Conservation (phyloP, 345 rosid genomes). For the Dimocarpus longan region DNA sequence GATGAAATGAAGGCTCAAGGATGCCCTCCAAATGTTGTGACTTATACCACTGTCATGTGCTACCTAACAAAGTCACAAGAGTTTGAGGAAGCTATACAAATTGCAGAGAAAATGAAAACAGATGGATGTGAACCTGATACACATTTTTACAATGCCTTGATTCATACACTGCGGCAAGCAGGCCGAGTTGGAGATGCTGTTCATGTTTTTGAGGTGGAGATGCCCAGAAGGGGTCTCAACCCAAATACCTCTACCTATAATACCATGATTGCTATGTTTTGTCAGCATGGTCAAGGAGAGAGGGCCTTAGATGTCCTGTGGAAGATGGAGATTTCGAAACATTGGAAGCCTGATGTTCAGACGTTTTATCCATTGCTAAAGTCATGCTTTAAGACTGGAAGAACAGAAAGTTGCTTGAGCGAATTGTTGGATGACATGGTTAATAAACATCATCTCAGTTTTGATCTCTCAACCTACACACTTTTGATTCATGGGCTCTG, state of each 20-base stretch:
- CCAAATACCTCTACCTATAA: slow-evolving; percentile 69
- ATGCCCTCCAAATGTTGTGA: slow-evolving; percentile 61
- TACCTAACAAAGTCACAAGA: slow-evolving; percentile 54
- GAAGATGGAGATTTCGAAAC: slow-evolving; percentile 49
- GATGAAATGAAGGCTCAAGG: slow-evolving; percentile 72
- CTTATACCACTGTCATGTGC: slow-evolving; percentile 72
- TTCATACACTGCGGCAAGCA: slow-evolving; percentile 65
- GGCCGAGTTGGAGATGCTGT: slow-evolving; percentile 59
- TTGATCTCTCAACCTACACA: slow-evolving; percentile 67
- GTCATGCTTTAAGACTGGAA: slow-evolving; percentile 66
- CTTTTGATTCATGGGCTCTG: slow-evolving; percentile 83
- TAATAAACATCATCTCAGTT: slow-evolving; percentile 75
- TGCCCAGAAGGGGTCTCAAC: slow-evolving; percentile 47
- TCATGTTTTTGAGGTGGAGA: slow-evolving; percentile 56
- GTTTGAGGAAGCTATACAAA: slow-evolving; percentile 57
- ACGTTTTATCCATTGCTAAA: slow-evolving; percentile 73
- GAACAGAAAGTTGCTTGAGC: slow-evolving; percentile 50
- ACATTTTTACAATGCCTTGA: slow-evolving; percentile 68
- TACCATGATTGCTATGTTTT: slow-evolving; percentile 78
- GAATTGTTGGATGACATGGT: slow-evolving; percentile 66
- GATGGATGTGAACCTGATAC: slow-evolving; percentile 57
- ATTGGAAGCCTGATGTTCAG: slow-evolving; percentile 68
- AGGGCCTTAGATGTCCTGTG: slow-evolving; percentile 53
- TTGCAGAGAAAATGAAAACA: slow-evolving; percentile 52
- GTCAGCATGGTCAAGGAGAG: slow-evolving; percentile 48